Percentiles rank a stretch among this genome's conserved stretches.
These are phyloP conservation scores for Hypoxylon sp. DNA, from an alignment of 2,329 filamentous ascomycete genomes.

Conservation along the genomic window DNA sequence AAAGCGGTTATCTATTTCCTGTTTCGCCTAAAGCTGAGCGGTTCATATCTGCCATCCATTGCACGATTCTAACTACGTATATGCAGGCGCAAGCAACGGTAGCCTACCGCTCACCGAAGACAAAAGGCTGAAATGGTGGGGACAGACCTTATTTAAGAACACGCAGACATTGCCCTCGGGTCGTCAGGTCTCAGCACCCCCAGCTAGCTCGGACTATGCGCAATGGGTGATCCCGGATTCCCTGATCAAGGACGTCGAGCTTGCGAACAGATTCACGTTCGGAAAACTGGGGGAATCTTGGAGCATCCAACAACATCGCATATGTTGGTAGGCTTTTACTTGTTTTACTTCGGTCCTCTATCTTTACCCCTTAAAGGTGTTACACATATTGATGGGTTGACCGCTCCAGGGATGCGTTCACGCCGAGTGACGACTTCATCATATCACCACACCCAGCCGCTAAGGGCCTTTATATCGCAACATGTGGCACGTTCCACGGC, in stretches of 20 bases:
- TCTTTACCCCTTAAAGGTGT: background rate
- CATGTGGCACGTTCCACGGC: slow-evolving; percentile 76
- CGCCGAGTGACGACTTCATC: slow-evolving; percentile 73
- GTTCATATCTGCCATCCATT: no score
- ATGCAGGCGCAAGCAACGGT: slow-evolving; percentile 69
- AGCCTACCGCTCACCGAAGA: slow-evolving; percentile 69
- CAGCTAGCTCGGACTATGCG: slow-evolving; percentile 68
- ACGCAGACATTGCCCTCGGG: slow-evolving; percentile 67
- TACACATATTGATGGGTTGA: background rate
- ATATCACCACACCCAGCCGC: slow-evolving; percentile 70
- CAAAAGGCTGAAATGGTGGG: slow-evolving; percentile 72
- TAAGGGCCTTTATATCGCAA: slow-evolving; percentile 72
- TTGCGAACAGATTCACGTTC: slow-evolving; percentile 71
- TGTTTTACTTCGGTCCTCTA: background rate
- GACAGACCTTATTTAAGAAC: slow-evolving; percentile 72
- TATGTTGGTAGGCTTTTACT: slow-evolving; percentile 72
- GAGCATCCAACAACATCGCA: slow-evolving; percentile 73
- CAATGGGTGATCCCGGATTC: slow-evolving; percentile 73
- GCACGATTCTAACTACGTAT: slow-evolving; percentile 1
- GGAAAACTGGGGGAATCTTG: slow-evolving; percentile 69
- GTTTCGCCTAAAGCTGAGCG: no score
- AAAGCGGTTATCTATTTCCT: background rate
- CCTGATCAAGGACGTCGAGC: slow-evolving; percentile 72
- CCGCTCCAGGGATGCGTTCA: slow-evolving; percentile 74
- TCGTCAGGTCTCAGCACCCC: slow-evolving; percentile 70